These are phyloP conservation scores for Camellia oleifera DNA, from an alignment of 179 eudicot species.

Conservation along the genomic window DNA sequence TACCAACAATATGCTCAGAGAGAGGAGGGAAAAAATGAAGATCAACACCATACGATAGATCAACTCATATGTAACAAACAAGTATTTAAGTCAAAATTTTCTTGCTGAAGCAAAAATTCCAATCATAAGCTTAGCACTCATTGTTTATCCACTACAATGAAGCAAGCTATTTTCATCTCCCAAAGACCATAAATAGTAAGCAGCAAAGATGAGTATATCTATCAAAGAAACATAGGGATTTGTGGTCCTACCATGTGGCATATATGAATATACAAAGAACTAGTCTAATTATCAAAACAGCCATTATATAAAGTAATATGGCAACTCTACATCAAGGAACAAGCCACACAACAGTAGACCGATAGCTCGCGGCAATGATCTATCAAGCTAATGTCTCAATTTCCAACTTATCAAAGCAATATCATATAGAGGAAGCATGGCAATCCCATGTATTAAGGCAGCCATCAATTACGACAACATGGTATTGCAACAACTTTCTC, in stretches of 20 bases:
- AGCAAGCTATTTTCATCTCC: background rate
- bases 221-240: background rate
- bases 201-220: background rate
- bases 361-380: background rate
- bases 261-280: background rate
- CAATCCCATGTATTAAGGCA: background rate
- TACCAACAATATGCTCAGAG: background rate
- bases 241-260: background rate
- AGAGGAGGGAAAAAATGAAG: background rate
- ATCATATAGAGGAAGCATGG: background rate
- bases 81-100: background rate
- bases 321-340: background rate
- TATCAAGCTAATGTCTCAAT: background rate
- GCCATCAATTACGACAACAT: background rate
- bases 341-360: background rate
- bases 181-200: background rate
- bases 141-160: background rate
- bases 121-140: background rate
- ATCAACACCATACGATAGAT: background rate
- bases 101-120: background rate
- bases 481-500: background rate
- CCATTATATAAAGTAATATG: background rate
- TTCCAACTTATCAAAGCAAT: background rate
- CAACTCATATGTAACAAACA: background rate
- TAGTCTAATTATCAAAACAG: background rate